Base-by-base conservation (phyloP, 2,329 filamentous ascomycete species). In the Stachybotrys elegans region DNA sequence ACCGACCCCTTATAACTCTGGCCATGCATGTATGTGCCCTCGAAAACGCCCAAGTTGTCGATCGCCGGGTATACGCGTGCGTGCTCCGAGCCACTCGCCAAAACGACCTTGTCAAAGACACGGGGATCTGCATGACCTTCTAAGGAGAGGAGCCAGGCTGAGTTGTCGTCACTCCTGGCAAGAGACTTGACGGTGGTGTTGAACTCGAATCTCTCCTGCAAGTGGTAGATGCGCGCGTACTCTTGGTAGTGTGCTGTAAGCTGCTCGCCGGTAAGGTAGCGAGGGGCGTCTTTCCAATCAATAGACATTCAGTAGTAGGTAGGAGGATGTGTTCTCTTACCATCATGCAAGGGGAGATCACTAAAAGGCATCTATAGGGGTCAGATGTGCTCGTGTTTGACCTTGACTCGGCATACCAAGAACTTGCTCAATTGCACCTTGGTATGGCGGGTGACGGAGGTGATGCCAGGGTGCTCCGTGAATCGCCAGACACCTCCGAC, bases 351-450 rank as follows among this genome's bases (percentile, higher is more conserved):
- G 0, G 54, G 56, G 36, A 52, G 59, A 29, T 57, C 56, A 0
- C 50, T 51, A 39, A 54, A 57, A 1, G 52, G 47, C 1, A 49
- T 45, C 54, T 54, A 11, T 25, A 13, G 2, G 4, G 11, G 11
- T 45, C 9, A 34, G n/a, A n/a, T 36, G 11, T 16, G 23, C 6
- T 19, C 21, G 12, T 8, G n/a, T n/a, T n/a, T n/a, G n/a, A n/a
- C n/a, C n/a, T n/a, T n/a, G n/a, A n/a, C n/a, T 22, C 12, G 16
- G 39, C 48, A 47, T 22, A 57, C 56, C 8, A 55, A 23, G 27
- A 54, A 59, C 22, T 55, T 57, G 52, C 55, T 57, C 9, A 57
- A 40, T 32, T 58, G 53, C 1, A 52, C 42, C 11, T 44, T 46
- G 3, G 54, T 57, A 17, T 38, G 38, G n/a, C 25, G 39, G 2